These are phyloP conservation scores for Nothophytophthora sp. DNA, from an alignment of 352 stramenopile genomes.

Conservation along the genomic window DNA sequence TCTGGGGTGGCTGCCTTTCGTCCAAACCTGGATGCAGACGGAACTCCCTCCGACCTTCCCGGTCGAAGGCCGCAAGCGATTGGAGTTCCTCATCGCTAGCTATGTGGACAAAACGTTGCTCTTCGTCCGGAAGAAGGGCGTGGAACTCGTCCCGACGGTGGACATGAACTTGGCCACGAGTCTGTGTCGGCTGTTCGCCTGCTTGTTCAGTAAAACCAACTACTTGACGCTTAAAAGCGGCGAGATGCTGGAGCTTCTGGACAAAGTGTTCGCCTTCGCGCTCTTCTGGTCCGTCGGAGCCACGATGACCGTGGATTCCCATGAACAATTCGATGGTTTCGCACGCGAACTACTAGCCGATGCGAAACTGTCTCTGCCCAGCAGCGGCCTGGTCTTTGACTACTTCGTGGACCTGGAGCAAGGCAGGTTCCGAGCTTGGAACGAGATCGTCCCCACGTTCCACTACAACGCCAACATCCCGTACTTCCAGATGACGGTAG, in stretches of 20 bases:
- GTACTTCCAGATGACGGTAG: conserved; percentile 85
- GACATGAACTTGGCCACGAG: conserved; percentile 90
- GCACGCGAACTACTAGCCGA: conserved; percentile 58
- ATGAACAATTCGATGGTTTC: conserved; percentile 84
- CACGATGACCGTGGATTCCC: conserved; percentile 77
- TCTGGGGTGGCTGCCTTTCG: conserved; percentile 89
- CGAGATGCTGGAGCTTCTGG: conserved; percentile 50
- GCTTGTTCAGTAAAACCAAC: conserved; percentile 61
- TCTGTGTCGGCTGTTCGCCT: conserved; percentile 87
- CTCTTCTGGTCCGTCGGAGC: conserved; percentile 92
- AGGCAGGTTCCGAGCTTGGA: conserved; percentile 49
- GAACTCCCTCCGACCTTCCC: conserved; percentile 50
- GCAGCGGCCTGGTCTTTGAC: conserved; percentile 75
- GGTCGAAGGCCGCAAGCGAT: conserved; percentile 30
- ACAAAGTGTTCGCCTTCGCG: conserved; percentile 89
- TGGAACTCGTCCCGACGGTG: conserved; percentile 87
- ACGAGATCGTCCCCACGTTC: conserved; percentile 69
- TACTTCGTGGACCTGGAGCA: conserved; percentile 81
- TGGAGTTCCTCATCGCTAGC: conserved; percentile 49
- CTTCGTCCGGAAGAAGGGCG: conserved; percentile 76
- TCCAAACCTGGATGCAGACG: conserved; percentile 89
- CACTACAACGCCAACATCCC: conserved; percentile 56
- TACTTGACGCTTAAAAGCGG: conserved; percentile 31
- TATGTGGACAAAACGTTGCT: conserved; percentile 76
- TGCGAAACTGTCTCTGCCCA: conserved; percentile 57